Conservation (phyloP, 805 yeast species). For the Lipomyces oligophaga region DNA sequence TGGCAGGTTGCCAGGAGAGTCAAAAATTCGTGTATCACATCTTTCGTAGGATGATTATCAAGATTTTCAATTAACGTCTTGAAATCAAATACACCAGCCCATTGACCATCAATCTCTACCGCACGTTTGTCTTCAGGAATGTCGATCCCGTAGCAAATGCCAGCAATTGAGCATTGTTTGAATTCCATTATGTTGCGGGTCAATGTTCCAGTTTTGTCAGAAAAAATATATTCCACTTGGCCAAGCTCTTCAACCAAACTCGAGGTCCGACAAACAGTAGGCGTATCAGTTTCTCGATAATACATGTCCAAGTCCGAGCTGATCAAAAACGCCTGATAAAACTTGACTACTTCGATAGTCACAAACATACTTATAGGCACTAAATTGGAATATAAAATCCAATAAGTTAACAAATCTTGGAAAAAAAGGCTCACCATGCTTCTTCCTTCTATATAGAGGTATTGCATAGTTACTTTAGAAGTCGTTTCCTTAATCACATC, state of each 20-base stretch:
- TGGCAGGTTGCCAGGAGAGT: constrained; percentile 88
- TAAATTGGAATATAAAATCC: constrained; percentile 93
- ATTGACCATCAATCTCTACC: constrained; percentile 70
- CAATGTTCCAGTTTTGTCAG: constrained; percentile 96
- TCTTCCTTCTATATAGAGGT: constrained; percentile 64
- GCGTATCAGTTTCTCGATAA: constrained; percentile 81
- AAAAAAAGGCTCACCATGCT: constrained; percentile 71
- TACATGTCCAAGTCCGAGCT: constrained; percentile 94
- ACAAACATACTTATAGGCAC: constrained; percentile 96
- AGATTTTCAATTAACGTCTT: constrained; percentile 46
- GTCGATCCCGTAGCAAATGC: constrained; percentile 77
- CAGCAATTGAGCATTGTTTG: constrained; percentile 89
- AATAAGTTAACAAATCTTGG: constrained; percentile 81
- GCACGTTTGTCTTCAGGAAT: constrained; percentile 89
- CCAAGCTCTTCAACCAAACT: constrained; percentile 96
- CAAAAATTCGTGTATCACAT: constrained; percentile 67
- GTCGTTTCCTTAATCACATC: constrained; percentile 58
- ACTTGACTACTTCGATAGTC: constrained; percentile 92
- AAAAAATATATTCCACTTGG: constrained; percentile 91
- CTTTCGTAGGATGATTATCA: constrained; percentile 19
- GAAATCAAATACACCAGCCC: constrained; percentile 72
- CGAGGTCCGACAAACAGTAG: constrained; percentile 92
- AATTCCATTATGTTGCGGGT: constrained; percentile 97
- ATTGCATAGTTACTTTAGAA: constrained; percentile 47
- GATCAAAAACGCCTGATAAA: constrained; percentile 90